Base-by-base conservation (phyloP, 495 filamentous ascomycete species). In the Annulohypoxylon nitens region DNA sequence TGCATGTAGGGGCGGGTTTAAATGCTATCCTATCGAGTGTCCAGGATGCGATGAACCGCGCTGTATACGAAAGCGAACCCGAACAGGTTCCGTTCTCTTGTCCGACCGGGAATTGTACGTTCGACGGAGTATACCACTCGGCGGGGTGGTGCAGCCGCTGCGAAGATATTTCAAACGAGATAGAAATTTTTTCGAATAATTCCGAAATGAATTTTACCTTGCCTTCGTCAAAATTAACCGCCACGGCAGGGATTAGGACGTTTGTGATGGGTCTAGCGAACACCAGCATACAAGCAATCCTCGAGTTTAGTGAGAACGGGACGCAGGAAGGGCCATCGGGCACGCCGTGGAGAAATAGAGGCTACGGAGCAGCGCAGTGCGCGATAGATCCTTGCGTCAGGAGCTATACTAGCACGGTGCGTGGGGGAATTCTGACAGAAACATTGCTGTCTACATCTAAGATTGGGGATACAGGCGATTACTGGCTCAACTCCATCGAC, bases 51-150 rank as follows among this genome's bases (percentile, higher is more conserved):
- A 62, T 73, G 34, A 67, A 63, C 33, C 36, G 39, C 6, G 70
- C 55, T 12, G 62, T 73, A 64, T 73, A 62, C 61, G 51, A 76
- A 39, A 63, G 7, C n/a, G 34, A 48, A 4, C 47, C 33, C n/a
- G 34, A 59, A n/a, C 34, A 61, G n/a, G 37, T 61, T 20, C 12
- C 61, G 14, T 64, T 68, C 47, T 34, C 4, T 16, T 76, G 74
- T 47, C 50, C 65, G 12, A 57, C 74, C 0, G 74, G 74, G 10
- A 76, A 76, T 20, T 76, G 74, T 55, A 73, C 67, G 0, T 73
- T 76, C 37, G 47, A 67, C 9, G 20, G 20, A 23, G 41, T 62
- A 30, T 76, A 73, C 54, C 51, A 64, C 63, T 65, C 63, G 1
- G 60, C 41, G 11, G 74, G 61, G 2, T 73, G 59, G 57, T 76